These are phyloP conservation scores for Mortierella sp. DNA, from an alignment of 371 early-diverging fungal genomes.

Conservation along the genomic window DNA sequence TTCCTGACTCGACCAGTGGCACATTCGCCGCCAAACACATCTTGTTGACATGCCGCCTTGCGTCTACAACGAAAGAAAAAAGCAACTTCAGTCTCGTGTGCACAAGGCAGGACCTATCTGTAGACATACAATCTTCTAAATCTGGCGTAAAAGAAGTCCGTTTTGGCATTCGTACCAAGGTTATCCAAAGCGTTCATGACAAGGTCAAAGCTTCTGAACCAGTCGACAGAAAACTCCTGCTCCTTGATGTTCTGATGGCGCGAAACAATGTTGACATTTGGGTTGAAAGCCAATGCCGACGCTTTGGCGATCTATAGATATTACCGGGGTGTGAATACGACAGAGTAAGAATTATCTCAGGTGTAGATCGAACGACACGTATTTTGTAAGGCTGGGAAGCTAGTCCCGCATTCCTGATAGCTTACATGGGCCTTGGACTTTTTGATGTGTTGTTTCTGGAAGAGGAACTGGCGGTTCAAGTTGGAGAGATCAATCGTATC, in stretches of 20 bases:
- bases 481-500: slow-evolving; percentile 99
- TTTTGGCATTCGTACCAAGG: slow-evolving; percentile 71
- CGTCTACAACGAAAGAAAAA: slow-evolving; percentile 72
- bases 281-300: slow-evolving; percentile 88
- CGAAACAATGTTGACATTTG: slow-evolving; percentile 79
- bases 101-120: neutral
- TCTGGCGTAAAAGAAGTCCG: no score
- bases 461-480: slow-evolving; percentile 99
- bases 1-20: slow-evolving; percentile 98
- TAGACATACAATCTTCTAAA: neutral
- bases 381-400: neutral
- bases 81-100: neutral
- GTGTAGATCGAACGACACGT: neutral
- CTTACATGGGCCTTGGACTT: slow-evolving; percentile 91
- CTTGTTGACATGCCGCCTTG: slow-evolving; percentile 95
- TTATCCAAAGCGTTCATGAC: slow-evolving; percentile 99
- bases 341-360: neutral
- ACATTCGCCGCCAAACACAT: slow-evolving; percentile 95
- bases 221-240: slow-evolving; percentile 84
- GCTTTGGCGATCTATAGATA: slow-evolving; percentile 81
- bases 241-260: slow-evolving; percentile 92
- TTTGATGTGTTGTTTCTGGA: slow-evolving; percentile 93
- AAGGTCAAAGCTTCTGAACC: slow-evolving; percentile 94
- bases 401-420: neutral
- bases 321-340: neutral